Evolutionary conservation across 768 basidiomycete species (phyloP).

Genomic region (Lactarius psammicola): DNA sequence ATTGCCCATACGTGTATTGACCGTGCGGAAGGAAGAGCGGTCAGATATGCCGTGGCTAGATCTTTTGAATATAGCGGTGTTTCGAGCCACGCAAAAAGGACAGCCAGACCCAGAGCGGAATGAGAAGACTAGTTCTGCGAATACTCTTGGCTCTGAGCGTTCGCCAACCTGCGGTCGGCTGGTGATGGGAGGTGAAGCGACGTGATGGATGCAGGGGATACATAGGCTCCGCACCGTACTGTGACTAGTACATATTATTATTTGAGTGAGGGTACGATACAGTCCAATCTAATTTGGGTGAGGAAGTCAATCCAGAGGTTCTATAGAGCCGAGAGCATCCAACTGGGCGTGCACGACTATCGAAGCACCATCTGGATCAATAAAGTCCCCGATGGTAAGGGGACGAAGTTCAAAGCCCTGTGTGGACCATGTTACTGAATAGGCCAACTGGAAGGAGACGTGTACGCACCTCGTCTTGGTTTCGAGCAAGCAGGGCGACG

Average conservation of each 20-base stretch:
- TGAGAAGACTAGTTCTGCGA: background rate
- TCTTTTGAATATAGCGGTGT: too few relatives aligned
- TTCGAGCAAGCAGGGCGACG: constrained; percentile 48
- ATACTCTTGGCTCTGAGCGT: background rate
- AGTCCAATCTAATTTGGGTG: background rate
- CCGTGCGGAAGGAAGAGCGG: background rate
- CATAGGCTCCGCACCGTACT: background rate
- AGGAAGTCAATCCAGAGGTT: constrained; percentile 7
- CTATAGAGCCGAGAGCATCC: background rate
- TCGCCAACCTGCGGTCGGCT: background rate
- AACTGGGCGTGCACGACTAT: background rate
- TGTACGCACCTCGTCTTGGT: constrained; percentile 45
- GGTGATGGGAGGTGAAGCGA: background rate
- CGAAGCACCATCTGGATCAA: constrained; percentile 36
- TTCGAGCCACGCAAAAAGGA: too few relatives aligned
- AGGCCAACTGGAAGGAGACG: background rate
- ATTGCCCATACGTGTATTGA: background rate
- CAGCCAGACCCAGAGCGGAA: background rate
- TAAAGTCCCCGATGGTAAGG: constrained; percentile 69
- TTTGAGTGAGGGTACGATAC: constrained; percentile 3
- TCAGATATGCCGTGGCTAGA: background rate
- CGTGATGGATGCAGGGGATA: background rate
- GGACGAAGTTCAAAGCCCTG: constrained; percentile 81
- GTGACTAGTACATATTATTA: constrained; percentile 6
- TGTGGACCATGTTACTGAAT: background rate